A percentile compares a stretch with the other conserved stretches of the same genome.
These are phyloP conservation scores for Colletotrichum horii DNA, from an alignment of 2,329 filamentous ascomycete genomes.

Conservation along the genomic window DNA sequence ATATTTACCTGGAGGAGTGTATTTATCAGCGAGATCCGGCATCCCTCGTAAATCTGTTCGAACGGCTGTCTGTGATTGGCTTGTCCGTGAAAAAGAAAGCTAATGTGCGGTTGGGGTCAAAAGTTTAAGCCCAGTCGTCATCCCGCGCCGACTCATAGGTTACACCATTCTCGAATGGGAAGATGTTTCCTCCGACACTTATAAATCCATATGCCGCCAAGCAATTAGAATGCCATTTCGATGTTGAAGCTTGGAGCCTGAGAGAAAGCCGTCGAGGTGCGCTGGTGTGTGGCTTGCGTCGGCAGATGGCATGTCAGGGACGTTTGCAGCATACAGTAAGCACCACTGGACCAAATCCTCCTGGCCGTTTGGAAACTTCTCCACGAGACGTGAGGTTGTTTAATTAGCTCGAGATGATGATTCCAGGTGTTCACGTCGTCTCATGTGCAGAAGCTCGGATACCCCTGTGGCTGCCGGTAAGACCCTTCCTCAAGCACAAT, in stretches of 20 bases:
- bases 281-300: neutral
- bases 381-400: neutral
- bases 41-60: neutral
- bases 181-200: neutral
- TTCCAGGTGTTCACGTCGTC: neutral
- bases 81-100: neutral
- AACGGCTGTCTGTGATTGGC: neutral
- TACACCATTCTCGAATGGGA: neutral
- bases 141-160: neutral
- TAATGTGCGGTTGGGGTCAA: neutral
- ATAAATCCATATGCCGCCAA: neutral
- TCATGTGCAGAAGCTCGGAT: neutral
- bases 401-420: neutral
- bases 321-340: neutral
- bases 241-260: neutral
- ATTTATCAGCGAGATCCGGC: constrained; percentile 16
- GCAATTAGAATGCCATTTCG: neutral
- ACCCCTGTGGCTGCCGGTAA: neutral
- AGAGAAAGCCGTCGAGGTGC: neutral
- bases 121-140: neutral
- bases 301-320: neutral
- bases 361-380: neutral
- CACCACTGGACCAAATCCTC: too few species aligned
- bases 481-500: neutral
- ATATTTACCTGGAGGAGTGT: too few species aligned